Evolutionary conservation across 768 basidiomycete species (phyloP).

Genomic region (Sistotremastrum suecicum): DNA sequence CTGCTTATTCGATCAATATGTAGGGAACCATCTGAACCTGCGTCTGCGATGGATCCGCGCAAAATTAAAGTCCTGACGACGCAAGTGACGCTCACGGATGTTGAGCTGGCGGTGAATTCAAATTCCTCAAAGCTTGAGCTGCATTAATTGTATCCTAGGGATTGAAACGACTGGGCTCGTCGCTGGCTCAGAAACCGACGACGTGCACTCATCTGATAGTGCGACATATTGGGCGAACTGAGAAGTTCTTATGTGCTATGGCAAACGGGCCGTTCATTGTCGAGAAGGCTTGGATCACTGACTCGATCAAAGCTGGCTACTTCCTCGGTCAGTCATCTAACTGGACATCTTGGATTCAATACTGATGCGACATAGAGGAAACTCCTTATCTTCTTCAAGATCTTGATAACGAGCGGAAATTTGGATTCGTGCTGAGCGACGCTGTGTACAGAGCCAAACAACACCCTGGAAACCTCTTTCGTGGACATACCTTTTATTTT

Average conservation of each 20-base stretch:
- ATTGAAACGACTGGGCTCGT: conserved; percentile 52
- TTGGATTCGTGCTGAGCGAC: conserved; percentile 46
- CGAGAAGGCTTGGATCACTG: conserved; percentile 51
- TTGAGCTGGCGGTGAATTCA: conserved; percentile 40
- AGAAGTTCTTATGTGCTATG: conserved; percentile 77
- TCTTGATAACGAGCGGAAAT: conserved; percentile 46
- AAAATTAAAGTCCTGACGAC: conserved; percentile 52
- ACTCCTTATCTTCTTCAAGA: conserved; percentile 47
- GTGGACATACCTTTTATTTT: conserved; percentile 57
- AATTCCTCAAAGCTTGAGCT: background rate
- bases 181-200: conserved; percentile 38
- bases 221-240: conserved; percentile 59
- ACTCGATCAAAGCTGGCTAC: conserved; percentile 37
- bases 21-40: too few relatives aligned
- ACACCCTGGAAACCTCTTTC: conserved; percentile 40
- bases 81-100: conserved; percentile 40
- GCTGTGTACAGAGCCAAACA: conserved; percentile 45
- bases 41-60: conserved; percentile 8
- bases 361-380: conserved; percentile 36
- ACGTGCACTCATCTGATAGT: conserved; percentile 76
- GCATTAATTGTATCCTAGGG: conserved; percentile 23
- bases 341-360: background rate
- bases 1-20: too few relatives aligned
- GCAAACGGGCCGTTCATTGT: conserved; percentile 48
- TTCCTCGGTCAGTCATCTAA: conserved; percentile 43